A percentile compares a stretch with the other conserved stretches of the same genome.
Evolutionary conservation across 352 stramenopile genomes (phyloP).

Genomic region (Globisporangium viniferum): DNA sequence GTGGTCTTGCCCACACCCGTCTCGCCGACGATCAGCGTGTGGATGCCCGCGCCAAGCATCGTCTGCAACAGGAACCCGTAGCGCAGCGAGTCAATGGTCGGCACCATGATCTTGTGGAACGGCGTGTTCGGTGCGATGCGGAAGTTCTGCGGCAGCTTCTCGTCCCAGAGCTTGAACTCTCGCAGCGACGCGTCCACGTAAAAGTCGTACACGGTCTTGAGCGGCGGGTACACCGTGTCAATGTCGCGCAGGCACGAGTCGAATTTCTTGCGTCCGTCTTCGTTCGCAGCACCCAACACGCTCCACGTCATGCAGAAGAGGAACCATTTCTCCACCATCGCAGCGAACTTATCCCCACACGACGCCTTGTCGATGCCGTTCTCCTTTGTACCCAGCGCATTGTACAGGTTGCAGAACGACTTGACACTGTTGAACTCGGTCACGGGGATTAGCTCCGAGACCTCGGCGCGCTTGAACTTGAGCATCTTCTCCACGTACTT

Average conservation of each 20-base stretch:
- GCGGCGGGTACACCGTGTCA: conserved; percentile 89
- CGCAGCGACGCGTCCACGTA: conserved; percentile 78
- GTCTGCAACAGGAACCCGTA: conserved; percentile 83
- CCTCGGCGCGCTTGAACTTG: conserved; percentile 58
- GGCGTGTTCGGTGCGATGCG: conserved; percentile 63
- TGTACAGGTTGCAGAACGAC: conserved; percentile 87
- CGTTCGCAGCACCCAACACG: conserved; percentile 82
- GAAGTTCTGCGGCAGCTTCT: conserved; percentile 76
- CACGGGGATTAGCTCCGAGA: conserved; percentile 73
- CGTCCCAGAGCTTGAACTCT: conserved; percentile 85
- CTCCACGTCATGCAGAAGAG: conserved; percentile 86
- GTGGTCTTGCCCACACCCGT: conserved; percentile 90
- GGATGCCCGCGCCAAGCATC: conserved; percentile 66
- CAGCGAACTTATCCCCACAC: conserved; percentile 66
- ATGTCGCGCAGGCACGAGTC: conserved; percentile 90
- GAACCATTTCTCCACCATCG: conserved; percentile 81
- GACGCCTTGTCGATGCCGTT: conserved; percentile 65
- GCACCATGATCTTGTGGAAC: conserved; percentile 88
- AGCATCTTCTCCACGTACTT: conserved; percentile 82
- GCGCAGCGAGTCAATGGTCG: conserved; percentile 80
- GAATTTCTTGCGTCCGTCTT: conserved; percentile 81
- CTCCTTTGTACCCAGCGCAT: conserved; percentile 57
- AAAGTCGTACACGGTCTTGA: conserved; percentile 93
- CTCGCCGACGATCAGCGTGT: conserved; percentile 87
- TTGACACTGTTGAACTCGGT: conserved; percentile 80